Evolutionary conservation across 2,329 filamentous ascomycete genomes (phyloP).

Genomic region (Scedosporium aurantiacum): DNA sequence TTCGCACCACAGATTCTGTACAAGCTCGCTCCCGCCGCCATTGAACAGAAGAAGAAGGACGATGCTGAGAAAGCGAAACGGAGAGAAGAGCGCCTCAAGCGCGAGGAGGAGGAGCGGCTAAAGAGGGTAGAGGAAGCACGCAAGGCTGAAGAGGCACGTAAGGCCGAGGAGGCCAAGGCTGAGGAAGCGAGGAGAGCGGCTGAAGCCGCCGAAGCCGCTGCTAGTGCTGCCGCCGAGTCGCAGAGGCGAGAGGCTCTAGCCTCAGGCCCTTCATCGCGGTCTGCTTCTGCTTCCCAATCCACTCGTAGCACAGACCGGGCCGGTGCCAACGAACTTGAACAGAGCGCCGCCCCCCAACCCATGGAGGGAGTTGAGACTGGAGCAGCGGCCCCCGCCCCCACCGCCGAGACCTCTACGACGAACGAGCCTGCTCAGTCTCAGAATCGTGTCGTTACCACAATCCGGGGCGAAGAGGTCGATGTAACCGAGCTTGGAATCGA

Average conservation of each 20-base stretch:
- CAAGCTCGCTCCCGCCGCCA: constrained; percentile 69
- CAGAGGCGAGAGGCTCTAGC: background rate
- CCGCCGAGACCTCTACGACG: constrained; percentile 16
- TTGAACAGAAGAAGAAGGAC: constrained; percentile 63
- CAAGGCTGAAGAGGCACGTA: constrained; percentile 35
- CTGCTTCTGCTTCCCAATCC: background rate
- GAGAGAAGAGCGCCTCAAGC: constrained; percentile 54
- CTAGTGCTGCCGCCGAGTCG: background rate
- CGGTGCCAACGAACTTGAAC: constrained; percentile 18
- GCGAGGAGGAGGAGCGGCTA: constrained; percentile 58
- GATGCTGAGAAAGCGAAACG: constrained; percentile 48
- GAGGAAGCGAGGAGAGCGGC: constrained; percentile 15
- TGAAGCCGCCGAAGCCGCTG: background rate
- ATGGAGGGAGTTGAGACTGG: constrained; percentile 71
- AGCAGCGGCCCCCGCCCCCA: constrained; percentile 20
- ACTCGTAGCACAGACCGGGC: background rate
- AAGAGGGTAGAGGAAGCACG: constrained; percentile 62
- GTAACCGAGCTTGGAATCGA: constrained; percentile 94
- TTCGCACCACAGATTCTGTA: constrained; percentile 57
- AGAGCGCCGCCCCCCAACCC: constrained; percentile 18
- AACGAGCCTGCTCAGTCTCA: background rate
- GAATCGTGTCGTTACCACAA: constrained; percentile 61
- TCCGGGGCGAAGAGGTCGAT: constrained; percentile 79
- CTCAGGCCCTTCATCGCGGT: constrained; percentile 13
- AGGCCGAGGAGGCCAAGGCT: constrained; percentile 2